These are phyloP conservation scores for Globisporangium echinulatum DNA, from an alignment of 352 stramenopile genomes.

Conservation along the genomic window DNA sequence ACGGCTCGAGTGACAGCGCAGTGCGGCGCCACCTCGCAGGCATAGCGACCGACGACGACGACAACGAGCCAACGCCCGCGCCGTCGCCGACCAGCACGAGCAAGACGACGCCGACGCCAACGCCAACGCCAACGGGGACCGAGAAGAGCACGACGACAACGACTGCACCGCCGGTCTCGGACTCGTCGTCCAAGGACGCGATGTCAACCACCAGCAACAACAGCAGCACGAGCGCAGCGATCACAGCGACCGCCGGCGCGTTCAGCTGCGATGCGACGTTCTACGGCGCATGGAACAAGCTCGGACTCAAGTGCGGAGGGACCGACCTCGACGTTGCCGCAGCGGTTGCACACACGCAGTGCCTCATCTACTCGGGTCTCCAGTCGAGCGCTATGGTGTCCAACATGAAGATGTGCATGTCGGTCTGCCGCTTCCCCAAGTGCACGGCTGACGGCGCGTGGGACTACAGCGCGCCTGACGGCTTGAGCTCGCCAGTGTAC, in stretches of 20 bases:
- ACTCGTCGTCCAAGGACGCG: slow-evolving; percentile 5
- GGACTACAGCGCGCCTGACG: slow-evolving; percentile 67
- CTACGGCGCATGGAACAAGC: slow-evolving; percentile 66
- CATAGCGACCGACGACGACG: not conserved
- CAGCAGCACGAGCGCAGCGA: slow-evolving; percentile 8
- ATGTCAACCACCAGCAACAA: slow-evolving; percentile 10
- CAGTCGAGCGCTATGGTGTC: slow-evolving; percentile 38
- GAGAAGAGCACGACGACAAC: slow-evolving; percentile 6
- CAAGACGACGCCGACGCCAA: slow-evolving; percentile 17
- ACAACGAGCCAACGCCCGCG: not conserved
- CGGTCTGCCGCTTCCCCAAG: slow-evolving; percentile 72
- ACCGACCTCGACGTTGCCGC: slow-evolving; percentile 33
- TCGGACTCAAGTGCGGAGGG: slow-evolving; percentile 58
- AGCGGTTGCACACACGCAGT: slow-evolving; percentile 53
- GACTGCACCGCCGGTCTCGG: not conserved
- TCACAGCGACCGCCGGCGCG: slow-evolving; percentile 18
- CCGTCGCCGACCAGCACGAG: slow-evolving; percentile 12
- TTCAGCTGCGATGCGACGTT: slow-evolving; percentile 74
- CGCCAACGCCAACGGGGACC: slow-evolving; percentile 4
- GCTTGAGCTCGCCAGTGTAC: slow-evolving; percentile 67
- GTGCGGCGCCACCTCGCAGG: slow-evolving; percentile 7
- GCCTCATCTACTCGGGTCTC: slow-evolving; percentile 70
- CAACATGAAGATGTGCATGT: slow-evolving; percentile 67
- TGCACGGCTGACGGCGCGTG: slow-evolving; percentile 61
- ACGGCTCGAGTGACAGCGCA: slow-evolving; percentile 3